A percentile compares a stretch with the other conserved stretches of the same genome.
These are phyloP conservation scores for Moricandia arvensis DNA, from an alignment of 345 rosid species.

Conservation along the genomic window DNA sequence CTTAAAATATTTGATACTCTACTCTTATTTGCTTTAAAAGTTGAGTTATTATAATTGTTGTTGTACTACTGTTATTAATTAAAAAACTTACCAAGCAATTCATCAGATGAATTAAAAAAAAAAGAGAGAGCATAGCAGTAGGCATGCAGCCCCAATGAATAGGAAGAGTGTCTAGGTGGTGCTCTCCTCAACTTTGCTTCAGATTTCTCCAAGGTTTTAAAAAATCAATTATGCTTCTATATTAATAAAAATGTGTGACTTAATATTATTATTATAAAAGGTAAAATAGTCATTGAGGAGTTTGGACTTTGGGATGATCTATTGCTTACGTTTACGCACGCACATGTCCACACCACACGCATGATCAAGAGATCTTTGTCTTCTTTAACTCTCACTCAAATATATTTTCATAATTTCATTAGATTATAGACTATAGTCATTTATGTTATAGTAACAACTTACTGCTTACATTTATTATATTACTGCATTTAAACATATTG, in stretches of 20 bases:
- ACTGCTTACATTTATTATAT: background rate
- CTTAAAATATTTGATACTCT: constrained; percentile 3
- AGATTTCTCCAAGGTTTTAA: constrained; percentile 36
- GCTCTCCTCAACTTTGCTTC: constrained; percentile 42
- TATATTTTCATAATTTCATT: background rate
- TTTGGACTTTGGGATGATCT: constrained; percentile 28
- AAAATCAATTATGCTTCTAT: background rate
- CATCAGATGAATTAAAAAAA: constrained; percentile 5
- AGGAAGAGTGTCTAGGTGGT: constrained; percentile 38
- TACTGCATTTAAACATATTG: background rate
- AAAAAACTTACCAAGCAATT: constrained; percentile 19
- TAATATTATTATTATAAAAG: background rate
- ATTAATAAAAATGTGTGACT: background rate
- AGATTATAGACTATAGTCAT: background rate
- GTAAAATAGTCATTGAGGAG: constrained; percentile 18
- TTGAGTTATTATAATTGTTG: background rate
- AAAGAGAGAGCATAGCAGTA: constrained; percentile 11
- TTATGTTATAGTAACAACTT: background rate
- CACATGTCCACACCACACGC: constrained; percentile 42
- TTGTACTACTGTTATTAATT: background rate
- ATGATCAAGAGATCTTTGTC: constrained; percentile 34
- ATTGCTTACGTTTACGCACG: constrained; percentile 42
- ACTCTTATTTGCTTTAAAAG: background rate
- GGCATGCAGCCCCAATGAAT: constrained; percentile 38
- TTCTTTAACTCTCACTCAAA: constrained; percentile 12